Evolutionary conservation across 2,329 filamentous ascomycete genomes (phyloP).

Genomic region (Diplodia scrobiculata): DNA sequence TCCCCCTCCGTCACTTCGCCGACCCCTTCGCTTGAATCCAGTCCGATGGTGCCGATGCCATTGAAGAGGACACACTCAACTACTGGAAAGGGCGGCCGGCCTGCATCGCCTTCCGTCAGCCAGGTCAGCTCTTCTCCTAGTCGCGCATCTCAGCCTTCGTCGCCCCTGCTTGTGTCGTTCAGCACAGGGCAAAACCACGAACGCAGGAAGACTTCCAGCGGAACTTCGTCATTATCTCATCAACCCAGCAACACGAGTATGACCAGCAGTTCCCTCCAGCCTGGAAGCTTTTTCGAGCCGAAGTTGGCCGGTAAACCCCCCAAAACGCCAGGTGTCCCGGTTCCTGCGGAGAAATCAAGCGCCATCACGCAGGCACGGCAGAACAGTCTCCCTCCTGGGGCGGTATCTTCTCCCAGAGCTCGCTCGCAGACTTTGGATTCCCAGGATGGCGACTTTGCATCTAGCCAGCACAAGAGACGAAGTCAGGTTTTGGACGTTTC

Average conservation of each 20-base stretch:
- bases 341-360: constrained; percentile 47
- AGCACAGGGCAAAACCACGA: constrained; percentile 81
- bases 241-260: constrained; percentile 65
- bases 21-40: constrained; percentile 76
- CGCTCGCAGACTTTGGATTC: constrained; percentile 92
- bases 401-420: constrained; percentile 61
- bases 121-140: constrained; percentile 85
- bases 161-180: constrained; percentile 94
- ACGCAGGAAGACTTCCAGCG: constrained; percentile 88
- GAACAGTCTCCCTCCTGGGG: constrained; percentile 37
- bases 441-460: constrained; percentile 68
- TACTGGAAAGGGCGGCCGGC: constrained; percentile 68
- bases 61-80: constrained; percentile 81
- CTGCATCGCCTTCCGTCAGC: constrained; percentile 81
- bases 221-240: constrained; percentile 79
- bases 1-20: constrained; percentile 54
- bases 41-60: constrained; percentile 76
- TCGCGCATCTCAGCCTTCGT: constrained; percentile 79
- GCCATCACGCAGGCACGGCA: constrained; percentile 37
- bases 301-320: constrained; percentile 56
- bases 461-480: constrained; percentile 78
- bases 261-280: constrained; percentile 61
- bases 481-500: constrained; percentile 97
- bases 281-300: constrained; percentile 70
- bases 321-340: constrained; percentile 49